Evolutionary conservation across 169 alveolate genomes (phyloP).

Genomic region (Cryptosporidium viatorum): DNA sequence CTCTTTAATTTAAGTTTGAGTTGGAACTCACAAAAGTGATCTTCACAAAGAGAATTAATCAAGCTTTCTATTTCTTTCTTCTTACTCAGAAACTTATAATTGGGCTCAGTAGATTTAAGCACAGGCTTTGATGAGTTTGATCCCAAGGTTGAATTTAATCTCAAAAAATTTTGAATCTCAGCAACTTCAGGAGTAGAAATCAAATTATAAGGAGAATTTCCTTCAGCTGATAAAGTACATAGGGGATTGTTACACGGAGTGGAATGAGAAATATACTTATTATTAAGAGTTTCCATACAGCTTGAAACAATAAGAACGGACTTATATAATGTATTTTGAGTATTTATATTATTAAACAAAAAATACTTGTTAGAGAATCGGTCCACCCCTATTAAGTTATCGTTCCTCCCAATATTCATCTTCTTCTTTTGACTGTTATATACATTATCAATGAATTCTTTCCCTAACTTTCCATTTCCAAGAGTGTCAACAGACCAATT

Average conservation of each 20-base stretch:
- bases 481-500: constrained; percentile 26
- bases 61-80: constrained; percentile 42
- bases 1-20: constrained; percentile 33
- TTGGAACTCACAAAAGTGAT: constrained; percentile 54
- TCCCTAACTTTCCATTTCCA: constrained; percentile 20
- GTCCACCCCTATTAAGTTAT: constrained; percentile 23
- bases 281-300: constrained; percentile 23
- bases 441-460: constrained; percentile 29
- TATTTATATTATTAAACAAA: constrained; percentile 13
- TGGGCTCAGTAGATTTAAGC: background rate
- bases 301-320: constrained; percentile 40
- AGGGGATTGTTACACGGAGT: constrained; percentile 34
- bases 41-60: constrained; percentile 24
- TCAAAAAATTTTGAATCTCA: constrained; percentile 3
- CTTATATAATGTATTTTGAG: constrained; percentile 27
- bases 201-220: background rate
- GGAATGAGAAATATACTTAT: background rate
- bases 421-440: constrained; percentile 5
- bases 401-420: constrained; percentile 29
- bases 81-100: constrained; percentile 12
- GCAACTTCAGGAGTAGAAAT: background rate
- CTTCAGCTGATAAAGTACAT: background rate
- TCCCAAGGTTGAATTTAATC: background rate
- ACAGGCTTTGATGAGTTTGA: background rate
- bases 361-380: constrained; percentile 49